phyloP scores from a whole-genome alignment of 345 rosid genomes.

The Mallotus nudiflorus region DNA sequence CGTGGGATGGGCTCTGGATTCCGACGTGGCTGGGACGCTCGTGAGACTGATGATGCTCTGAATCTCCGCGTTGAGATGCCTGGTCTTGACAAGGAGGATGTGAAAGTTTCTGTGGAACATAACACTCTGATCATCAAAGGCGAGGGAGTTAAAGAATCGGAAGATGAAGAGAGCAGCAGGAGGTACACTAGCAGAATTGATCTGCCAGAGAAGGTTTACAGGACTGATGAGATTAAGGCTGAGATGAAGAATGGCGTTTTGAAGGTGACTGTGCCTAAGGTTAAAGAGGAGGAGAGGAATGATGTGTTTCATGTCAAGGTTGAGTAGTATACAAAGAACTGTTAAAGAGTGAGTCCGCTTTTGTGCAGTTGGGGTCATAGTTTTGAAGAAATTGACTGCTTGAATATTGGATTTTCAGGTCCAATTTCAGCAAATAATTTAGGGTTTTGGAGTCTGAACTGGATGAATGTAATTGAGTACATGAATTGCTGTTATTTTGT shows the following conservation, averaged over 20 bases:
- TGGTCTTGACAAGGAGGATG: constrained; percentile 53
- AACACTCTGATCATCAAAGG: constrained; percentile 58
- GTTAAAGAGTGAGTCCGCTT: too few species aligned
- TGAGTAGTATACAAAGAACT: constrained; percentile 17
- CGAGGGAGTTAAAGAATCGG: constrained; percentile 48
- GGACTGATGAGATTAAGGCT: constrained; percentile 56
- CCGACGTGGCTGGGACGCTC: constrained; percentile 49
- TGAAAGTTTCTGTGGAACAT: constrained; percentile 53
- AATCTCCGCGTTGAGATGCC: constrained; percentile 53
- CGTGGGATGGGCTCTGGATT: constrained; percentile 43
- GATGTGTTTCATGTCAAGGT: constrained; percentile 51
- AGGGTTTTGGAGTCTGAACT: too few species aligned
- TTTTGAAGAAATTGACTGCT: too few species aligned
- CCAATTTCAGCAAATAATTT: too few species aligned
- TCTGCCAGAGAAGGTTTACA: constrained; percentile 44
- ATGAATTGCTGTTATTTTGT: too few species aligned
- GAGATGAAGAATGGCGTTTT: constrained; percentile 93
- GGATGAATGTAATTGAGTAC: too few species aligned
- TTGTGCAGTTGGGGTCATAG: too few species aligned
- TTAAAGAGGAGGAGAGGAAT: constrained; percentile 55
- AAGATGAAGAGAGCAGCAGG: constrained; percentile 39
- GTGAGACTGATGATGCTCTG: constrained; percentile 47
- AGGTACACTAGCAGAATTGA: constrained; percentile 50
- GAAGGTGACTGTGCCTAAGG: constrained; percentile 74
- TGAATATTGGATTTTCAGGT: too few species aligned